These are phyloP conservation scores for Sechiopsis laciniata DNA, from an alignment of 306 rosid species.

Conservation along the genomic window DNA sequence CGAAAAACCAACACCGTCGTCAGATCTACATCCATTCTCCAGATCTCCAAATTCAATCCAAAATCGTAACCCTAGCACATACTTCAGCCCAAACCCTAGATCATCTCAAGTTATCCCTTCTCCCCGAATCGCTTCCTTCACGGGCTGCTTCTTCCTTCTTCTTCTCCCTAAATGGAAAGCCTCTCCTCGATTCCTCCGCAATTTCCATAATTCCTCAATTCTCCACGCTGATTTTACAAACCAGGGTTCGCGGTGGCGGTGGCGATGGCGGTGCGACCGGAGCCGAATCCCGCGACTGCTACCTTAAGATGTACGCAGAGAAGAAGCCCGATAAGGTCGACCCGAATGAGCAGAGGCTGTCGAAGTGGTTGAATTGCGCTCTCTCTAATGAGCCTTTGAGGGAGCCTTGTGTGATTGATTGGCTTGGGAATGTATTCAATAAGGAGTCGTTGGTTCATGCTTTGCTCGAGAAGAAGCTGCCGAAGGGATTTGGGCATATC, in stretches of 20 bases:
- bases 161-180: constrained; percentile 65
- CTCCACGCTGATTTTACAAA: constrained; percentile 53
- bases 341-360: constrained; percentile 78
- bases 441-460: constrained; percentile 78
- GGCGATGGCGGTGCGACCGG: constrained; percentile 97
- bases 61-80: constrained; percentile 32
- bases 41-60: constrained; percentile 38
- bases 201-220: constrained; percentile 37
- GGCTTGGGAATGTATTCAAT: constrained; percentile 74
- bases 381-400: constrained; percentile 74
- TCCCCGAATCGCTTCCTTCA: constrained; percentile 27
- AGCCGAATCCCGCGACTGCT: constrained; percentile 94
- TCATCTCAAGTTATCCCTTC: constrained; percentile 49
- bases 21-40: constrained; percentile 64
- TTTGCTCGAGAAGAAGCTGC: constrained; percentile 72
- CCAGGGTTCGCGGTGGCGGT: constrained; percentile 66
- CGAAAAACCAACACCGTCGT: constrained; percentile 17
- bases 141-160: constrained; percentile 31
- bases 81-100: constrained; percentile 35
- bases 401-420: constrained; percentile 81
- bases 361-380: constrained; percentile 77
- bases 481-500: constrained; percentile 74
- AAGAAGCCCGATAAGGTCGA: constrained; percentile 92
- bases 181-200: constrained; percentile 42
- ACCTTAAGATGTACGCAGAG: constrained; percentile 82